Base-by-base conservation (phyloP, 2,329 filamentous ascomycete species). In the Fusarium secorum region DNA sequence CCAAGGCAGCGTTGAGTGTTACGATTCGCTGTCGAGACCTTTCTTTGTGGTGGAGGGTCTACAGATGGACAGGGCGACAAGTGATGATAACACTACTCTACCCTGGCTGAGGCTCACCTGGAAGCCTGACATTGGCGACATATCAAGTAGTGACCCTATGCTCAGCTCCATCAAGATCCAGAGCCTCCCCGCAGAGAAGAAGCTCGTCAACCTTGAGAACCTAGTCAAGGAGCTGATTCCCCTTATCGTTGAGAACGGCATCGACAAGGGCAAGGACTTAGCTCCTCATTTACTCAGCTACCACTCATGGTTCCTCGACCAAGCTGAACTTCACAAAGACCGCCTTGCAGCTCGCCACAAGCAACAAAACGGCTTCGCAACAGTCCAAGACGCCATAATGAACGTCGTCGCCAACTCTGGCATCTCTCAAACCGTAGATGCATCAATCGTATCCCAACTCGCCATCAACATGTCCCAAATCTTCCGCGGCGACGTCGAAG, bases 111-210 rank as follows among this genome's bases (percentile, higher is more conserved):
- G 72, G 14, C 70, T 74, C 5, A 52, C 41, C 11, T 74, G 72
- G 72, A 71, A 53, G 33, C 72, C 72, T 58, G 72, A 74, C 45
- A 74, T 74, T 20, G 72, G 72, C 20, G 72, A 74, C 49, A 74
- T 74, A 17, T 73, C 70, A 6, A 68, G 68, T 4, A 70, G 61
- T 41, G 71, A 74, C 24, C 60, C 68, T 18, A 63, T 63, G 51
- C 63, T 74, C 54, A 72, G 52, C 32, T 66, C 71, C 17, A 63
- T 74, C n/a, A 59, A 74, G 56, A 71, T 74, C 49, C 61, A 74
- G 46, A 74, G 70, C 13, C 72, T 74, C 32, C 72, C 72, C 18
- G 70, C 61, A 39, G 72, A 74, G 17, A 74, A 71, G 51, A 71
- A 74, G 53, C 72, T 74, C 33, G 18, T 71, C 22, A 71, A 74